phyloP scores from a whole-genome alignment of 768 basidiomycete species.

The Tephrocybe sp. region DNA sequence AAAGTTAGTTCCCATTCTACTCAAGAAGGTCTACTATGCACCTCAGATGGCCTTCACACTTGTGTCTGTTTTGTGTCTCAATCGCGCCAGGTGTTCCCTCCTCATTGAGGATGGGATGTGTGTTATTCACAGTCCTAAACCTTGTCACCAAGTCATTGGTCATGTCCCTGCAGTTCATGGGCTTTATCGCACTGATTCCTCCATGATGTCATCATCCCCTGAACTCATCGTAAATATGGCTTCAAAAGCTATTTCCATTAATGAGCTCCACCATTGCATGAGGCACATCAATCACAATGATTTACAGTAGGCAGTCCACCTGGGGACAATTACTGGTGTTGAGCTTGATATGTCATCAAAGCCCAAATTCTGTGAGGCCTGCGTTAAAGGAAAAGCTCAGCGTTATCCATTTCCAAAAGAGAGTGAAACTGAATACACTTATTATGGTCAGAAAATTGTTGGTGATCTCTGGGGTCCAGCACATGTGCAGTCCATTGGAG shows the following conservation, averaged over 20 bases:
- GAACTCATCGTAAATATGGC: slow-evolving; percentile 10
- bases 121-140: slow-evolving; percentile 19
- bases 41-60: slow-evolving; percentile 24
- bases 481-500: slow-evolving; percentile 16
- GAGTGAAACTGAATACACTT: slow-evolving; percentile 12
- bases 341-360: slow-evolving; percentile 23
- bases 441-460: slow-evolving; percentile 21
- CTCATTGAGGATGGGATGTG: slow-evolving; percentile 20
- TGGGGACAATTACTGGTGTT: slow-evolving; percentile 30
- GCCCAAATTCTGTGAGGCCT: slow-evolving; percentile 24
- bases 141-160: slow-evolving; percentile 15
- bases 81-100: slow-evolving; percentile 14
- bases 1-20: no score
- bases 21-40: no score
- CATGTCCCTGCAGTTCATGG: slow-evolving; percentile 22
- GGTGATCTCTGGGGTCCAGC: slow-evolving; percentile 28
- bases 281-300: slow-evolving; percentile 33
- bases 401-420: slow-evolving; percentile 21
- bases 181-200: slow-evolving; percentile 22
- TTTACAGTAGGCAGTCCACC: slow-evolving; percentile 24
- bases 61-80: slow-evolving; percentile 24
- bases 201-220: slow-evolving; percentile 4
- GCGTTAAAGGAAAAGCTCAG: slow-evolving; percentile 24
- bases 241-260: slow-evolving; percentile 19
- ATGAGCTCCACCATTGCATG: slow-evolving; percentile 31